Conservation (phyloP, 345 rosid genomes). For the Salix exigua region DNA sequence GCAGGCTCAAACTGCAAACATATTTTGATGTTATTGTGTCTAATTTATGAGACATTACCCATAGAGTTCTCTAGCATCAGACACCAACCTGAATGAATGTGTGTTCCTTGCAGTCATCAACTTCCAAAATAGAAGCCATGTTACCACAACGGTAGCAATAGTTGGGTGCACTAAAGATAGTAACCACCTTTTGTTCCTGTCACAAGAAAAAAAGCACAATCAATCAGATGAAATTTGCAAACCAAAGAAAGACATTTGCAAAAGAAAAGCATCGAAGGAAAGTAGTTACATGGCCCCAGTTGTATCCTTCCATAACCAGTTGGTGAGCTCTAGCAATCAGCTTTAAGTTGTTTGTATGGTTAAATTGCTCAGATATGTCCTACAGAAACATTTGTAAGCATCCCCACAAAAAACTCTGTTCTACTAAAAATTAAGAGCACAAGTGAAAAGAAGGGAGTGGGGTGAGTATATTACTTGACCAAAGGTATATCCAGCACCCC, state of each 20-base stretch:
- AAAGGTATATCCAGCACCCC: slow-evolving; percentile 96
- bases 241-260: neutral
- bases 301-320: slow-evolving; percentile 94
- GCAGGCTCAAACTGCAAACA: slow-evolving; percentile 91
- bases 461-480: slow-evolving; percentile 59
- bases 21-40: neutral
- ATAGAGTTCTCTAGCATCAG: neutral
- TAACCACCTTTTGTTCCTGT: slow-evolving; percentile 96
- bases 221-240: neutral
- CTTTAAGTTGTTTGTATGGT: slow-evolving; percentile 81
- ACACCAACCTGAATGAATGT: slow-evolving; percentile 83
- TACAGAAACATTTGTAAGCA: slow-evolving; percentile 24
- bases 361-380: slow-evolving; percentile 97
- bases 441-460: neutral
- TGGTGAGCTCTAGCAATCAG: slow-evolving; percentile 95
- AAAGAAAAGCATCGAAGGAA: slow-evolving; percentile 3
- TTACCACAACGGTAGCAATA: slow-evolving; percentile 98
- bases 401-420: neutral
- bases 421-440: neutral
- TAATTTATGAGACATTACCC: neutral
- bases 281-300: slow-evolving; percentile 89
- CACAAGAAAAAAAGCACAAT: slow-evolving; percentile 3
- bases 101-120: slow-evolving; percentile 90
- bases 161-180: slow-evolving; percentile 94
- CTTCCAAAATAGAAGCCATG: slow-evolving; percentile 93